Base-by-base conservation (phyloP, 345 rosid genomes). In the Raphanus sativus region DNA sequence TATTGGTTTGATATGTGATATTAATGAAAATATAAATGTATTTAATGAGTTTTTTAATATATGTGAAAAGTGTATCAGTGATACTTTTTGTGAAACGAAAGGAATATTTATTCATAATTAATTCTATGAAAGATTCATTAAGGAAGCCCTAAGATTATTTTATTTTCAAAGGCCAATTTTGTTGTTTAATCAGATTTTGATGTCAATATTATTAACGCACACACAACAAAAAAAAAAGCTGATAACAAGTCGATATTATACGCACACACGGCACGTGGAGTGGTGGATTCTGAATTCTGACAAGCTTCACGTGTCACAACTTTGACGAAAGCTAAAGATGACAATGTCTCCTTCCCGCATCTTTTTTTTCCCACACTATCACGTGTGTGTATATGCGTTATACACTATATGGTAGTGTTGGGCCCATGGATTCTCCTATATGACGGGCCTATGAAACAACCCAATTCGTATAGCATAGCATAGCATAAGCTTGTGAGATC, bases 291-390 rank as follows among this genome's bases (percentile, higher is more conserved):
- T 77, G 80, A 52, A 55, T 36, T 77, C 80, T 77, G 80, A 52
- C 54, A 77, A 70, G 80, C 75, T 26, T 77, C 80, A 70, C 80
- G 80, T 76, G 80, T 50, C 34, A 50, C 69, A 74, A 32, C 80
- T 69, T 76, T 76, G 80, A 69, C 70, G 69, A 76, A 36, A 76
- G 80, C 62, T 78, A 72, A 55, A 80, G 86, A 69, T 79, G 84
- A 40, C 13, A 40, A 73, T 13, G 24, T 45, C 15, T 40, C 13
- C 48, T 45, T 45, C 52, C 52, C 52, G 48, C 48, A 40, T 40
- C 48, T 40, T 40, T 10, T 40, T 34, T 28, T 2, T 28, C 0
- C 30, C 42, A 36, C 42, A 36, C 8, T 36, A 8, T 36, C 8
- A 36, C 9, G 3, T 8, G 42, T 2, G 42, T 32, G 36, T 32